A percentile compares a stretch with the other conserved stretches of the same genome.
These are phyloP conservation scores for Ophiognomonia clavigignenti-juglandacearum DNA, from an alignment of 2,329 filamentous ascomycete species.

Conservation along the genomic window DNA sequence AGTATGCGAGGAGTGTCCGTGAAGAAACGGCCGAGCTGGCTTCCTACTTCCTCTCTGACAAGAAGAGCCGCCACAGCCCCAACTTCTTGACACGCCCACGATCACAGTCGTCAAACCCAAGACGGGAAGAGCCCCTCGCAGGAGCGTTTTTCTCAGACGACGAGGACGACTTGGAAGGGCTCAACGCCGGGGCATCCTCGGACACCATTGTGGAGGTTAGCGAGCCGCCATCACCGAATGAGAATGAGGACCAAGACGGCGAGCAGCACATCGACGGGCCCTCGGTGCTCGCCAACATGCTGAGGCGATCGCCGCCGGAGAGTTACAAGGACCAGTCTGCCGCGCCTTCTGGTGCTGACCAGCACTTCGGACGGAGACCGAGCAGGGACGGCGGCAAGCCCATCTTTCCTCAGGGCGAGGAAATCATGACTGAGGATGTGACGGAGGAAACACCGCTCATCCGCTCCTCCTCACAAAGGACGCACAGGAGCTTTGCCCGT, in stretches of 20 bases:
- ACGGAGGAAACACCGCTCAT: conserved; percentile 47
- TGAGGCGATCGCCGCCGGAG: conserved; percentile 44
- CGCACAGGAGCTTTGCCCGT: conserved; percentile 26
- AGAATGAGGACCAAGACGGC: conserved; percentile 23
- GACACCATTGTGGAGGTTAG: conserved; percentile 58
- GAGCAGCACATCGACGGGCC: conserved; percentile 27
- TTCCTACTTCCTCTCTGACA: conserved; percentile 70
- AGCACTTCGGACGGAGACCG: conserved; percentile 13
- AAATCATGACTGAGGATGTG: not conserved
- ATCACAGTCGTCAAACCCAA: conserved; percentile 28
- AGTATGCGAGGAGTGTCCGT: conserved; percentile 74
- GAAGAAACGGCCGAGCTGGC: conserved; percentile 86
- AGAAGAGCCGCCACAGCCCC: conserved; percentile 38
- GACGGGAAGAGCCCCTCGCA: conserved; percentile 1
- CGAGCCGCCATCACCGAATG: conserved; percentile 49
- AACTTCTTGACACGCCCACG: conserved; percentile 39
- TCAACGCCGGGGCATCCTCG: conserved; percentile 26
- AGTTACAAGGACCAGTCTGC: conserved; percentile 18
- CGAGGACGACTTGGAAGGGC: conserved; percentile 20
- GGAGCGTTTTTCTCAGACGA: conserved; percentile 21
- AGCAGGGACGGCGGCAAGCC: conserved; percentile 10
- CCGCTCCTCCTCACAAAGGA: conserved; percentile 25
- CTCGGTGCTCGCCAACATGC: conserved; percentile 44
- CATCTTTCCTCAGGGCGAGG: not conserved
- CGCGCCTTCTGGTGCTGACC: not conserved